Base-by-base conservation (phyloP, 805 yeast genomes). In the Yamadazyma kitorensis region DNA sequence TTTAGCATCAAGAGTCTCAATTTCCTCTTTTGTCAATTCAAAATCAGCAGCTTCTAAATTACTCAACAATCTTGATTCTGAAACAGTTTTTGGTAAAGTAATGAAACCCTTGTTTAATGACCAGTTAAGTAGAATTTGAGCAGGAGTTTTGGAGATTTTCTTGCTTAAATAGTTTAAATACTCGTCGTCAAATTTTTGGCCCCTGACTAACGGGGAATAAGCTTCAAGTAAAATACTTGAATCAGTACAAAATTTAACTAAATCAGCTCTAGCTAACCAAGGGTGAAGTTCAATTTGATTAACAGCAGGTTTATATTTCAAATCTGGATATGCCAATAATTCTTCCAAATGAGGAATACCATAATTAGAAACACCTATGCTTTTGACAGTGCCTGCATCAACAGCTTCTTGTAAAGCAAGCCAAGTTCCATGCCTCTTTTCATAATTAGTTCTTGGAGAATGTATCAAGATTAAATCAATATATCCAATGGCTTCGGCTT, bases 381-480 rank as follows among this genome's bases (percentile, higher is more conserved):
- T 45, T 37, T 43, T 54, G 9, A 52, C 52, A 48, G 72, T 68
- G 5, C 87, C 86, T 36, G 72, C 49, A 34, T 73, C 64, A 39
- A 78, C 86, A 32, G 80, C 64, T 43, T 85, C 93, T 64, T 86
- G 95, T 61, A 86, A 49, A 7, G 88, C 93, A 36, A 64, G 72
- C 81, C 88, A 86, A 24, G 95, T 84, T 47, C 76, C 83, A 19
- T 18, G 39, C 15, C 45, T 31, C 13, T 33, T 20, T 21, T 32
- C 34, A 12, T 28, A 17, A 24, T 25, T 33, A n/a, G 31, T 22
- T 5, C 27, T 14, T 17, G 93, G 93, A 5, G 81, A 89, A 49
- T 80, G 86, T 23, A 64, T 43, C 41, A 68, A 57, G 4, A 66
- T 38, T 45, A 67, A 54, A 45, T 67, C 73, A 31, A 68, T 66